phyloP scores from a whole-genome alignment of 176 grass and related monocot species.

The Oryza nivara region DNA sequence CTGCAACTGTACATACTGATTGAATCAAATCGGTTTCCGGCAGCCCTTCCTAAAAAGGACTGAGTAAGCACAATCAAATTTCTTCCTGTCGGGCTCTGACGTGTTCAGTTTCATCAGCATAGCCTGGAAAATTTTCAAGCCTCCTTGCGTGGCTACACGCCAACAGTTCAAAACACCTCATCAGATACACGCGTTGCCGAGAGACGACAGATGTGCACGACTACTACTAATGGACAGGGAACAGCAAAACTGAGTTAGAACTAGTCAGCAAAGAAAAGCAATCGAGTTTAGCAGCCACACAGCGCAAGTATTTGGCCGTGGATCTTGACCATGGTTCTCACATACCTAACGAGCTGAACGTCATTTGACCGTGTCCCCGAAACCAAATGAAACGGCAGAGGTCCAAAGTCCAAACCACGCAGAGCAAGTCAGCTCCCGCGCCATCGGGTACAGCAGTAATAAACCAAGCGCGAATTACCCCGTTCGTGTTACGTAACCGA shows the following conservation, averaged over 20 bases:
- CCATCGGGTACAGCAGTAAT: not conserved
- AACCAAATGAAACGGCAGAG: not conserved
- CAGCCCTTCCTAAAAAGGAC: not conserved
- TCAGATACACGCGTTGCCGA: not conserved
- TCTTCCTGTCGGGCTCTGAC: not conserved
- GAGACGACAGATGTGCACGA: too few relatives aligned
- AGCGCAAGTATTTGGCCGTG: conserved; percentile 37
- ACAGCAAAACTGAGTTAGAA: not conserved
- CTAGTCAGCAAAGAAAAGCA: not conserved
- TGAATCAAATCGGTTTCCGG: not conserved
- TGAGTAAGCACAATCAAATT: not conserved
- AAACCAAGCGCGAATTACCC: not conserved
- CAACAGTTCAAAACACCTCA: not conserved
- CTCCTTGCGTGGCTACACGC: not conserved
- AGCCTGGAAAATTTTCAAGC: not conserved
- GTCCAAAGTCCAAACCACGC: conserved; percentile 11
- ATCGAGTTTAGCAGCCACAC: conserved; percentile 8
- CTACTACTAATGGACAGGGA: not conserved
- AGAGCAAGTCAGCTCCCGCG: conserved; percentile 14
- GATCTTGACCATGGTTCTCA: conserved; percentile 35
- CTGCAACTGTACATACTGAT: not conserved
- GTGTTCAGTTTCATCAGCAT: not conserved
- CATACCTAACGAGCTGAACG: conserved; percentile 14
- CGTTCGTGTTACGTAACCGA: not conserved
- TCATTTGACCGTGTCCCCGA: conserved; percentile 20